Conservation (phyloP, 768 basidiomycete species). For the Mycena galopus region DNA sequence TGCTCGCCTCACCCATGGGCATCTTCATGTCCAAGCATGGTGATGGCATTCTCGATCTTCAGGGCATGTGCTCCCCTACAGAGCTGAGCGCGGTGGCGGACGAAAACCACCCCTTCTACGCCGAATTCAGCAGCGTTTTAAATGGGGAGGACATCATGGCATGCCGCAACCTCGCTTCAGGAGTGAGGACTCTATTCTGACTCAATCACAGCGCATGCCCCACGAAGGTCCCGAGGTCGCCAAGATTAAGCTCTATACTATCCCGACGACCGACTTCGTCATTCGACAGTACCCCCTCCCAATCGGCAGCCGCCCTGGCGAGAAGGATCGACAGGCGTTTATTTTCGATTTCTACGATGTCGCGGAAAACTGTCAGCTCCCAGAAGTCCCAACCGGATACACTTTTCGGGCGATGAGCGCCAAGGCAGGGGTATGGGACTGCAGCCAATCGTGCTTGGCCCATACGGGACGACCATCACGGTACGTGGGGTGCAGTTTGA, state of each 20-base stretch:
- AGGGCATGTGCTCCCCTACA: background rate
- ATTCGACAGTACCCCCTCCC: background rate
- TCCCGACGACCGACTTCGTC: conserved; percentile 5
- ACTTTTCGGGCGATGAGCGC: conserved; percentile 1
- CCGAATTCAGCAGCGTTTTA: background rate
- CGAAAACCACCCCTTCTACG: background rate
- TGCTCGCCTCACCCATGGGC: background rate
- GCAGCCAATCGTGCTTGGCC: background rate
- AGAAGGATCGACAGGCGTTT: conserved; percentile 1
- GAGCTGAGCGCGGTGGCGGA: background rate
- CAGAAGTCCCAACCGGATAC: conserved; percentile 2
- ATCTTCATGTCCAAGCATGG: background rate
- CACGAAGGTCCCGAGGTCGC: background rate
- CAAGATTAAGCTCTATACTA: background rate
- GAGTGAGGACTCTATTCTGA: background rate
- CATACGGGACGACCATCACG: background rate
- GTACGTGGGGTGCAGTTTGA: conserved; percentile 9
- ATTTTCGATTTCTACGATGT: background rate
- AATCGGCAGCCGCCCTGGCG: background rate
- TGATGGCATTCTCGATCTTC: background rate
- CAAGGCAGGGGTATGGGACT: background rate
- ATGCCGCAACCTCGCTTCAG: background rate
- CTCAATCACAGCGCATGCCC: conserved; percentile 1
- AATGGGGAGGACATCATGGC: background rate
- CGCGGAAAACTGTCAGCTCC: background rate